phyloP scores from a whole-genome alignment of 1,284 basidiomycete species.

The Xerocomus amazonicus region DNA sequence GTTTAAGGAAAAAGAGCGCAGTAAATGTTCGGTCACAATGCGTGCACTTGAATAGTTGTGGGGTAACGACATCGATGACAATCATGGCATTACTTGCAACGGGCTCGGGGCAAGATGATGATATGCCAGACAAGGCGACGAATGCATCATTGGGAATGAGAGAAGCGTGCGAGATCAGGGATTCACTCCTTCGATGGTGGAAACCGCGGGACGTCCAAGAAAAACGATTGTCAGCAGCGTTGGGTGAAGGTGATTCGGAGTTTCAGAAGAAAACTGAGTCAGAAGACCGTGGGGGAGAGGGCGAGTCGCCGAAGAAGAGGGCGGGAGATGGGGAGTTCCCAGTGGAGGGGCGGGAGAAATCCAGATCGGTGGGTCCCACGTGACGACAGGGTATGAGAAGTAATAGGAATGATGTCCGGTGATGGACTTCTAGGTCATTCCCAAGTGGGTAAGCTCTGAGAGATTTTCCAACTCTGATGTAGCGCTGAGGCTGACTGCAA shows the following conservation, averaged over 20 bases:
- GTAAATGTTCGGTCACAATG: slow-evolving; percentile 30
- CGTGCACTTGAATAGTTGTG: slow-evolving; percentile 15
- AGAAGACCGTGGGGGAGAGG: slow-evolving; percentile 22
- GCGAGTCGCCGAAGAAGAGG: slow-evolving; percentile 22
- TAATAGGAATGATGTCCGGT: slow-evolving; percentile 7
- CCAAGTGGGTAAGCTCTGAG: slow-evolving; percentile 20
- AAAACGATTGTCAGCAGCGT: slow-evolving; percentile 11
- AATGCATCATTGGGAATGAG: slow-evolving; percentile 2
- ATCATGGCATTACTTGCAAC: slow-evolving; percentile 35
- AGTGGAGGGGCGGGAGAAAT: slow-evolving; percentile 17
- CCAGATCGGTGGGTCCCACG: slow-evolving; percentile 7
- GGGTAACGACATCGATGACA: slow-evolving; percentile 30
- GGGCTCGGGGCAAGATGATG: slow-evolving; percentile 12
- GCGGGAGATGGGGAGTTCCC: slow-evolving; percentile 26
- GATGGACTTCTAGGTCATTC: slow-evolving; percentile 6
- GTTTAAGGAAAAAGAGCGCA: slow-evolving; percentile 32
- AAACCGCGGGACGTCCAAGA: slow-evolving; percentile 1
- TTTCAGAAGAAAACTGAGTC: slow-evolving; percentile 18
- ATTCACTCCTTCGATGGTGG: slow-evolving; percentile 11
- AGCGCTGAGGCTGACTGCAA: slow-evolving; percentile 4
- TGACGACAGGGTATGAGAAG: slow-evolving; percentile 10
- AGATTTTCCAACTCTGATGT: slow-evolving; percentile 20
- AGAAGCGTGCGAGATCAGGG: slow-evolving; percentile 1
- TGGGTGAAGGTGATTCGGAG: slow-evolving; percentile 24
- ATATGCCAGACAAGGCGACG: not conserved